These are phyloP conservation scores for Sedum album DNA, from an alignment of 164 flowering plant species.

Conservation along the genomic window DNA sequence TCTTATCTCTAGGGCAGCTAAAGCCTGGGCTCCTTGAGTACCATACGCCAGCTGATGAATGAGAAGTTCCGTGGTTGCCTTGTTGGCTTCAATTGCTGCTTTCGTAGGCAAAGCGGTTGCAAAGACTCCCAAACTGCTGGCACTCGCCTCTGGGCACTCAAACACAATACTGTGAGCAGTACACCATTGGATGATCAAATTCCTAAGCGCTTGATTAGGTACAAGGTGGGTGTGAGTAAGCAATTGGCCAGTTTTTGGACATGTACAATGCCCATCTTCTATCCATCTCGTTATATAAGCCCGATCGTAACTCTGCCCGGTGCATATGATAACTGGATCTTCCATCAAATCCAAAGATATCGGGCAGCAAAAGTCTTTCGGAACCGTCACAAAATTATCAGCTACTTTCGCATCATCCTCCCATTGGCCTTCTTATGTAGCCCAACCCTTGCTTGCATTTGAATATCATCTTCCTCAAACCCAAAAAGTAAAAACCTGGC, in stretches of 20 bases:
- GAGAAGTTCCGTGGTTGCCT: background rate
- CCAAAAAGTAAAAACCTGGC: constrained; percentile 75
- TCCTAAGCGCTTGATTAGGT: constrained; percentile 72
- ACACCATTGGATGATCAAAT: constrained; percentile 82
- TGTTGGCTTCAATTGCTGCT: constrained; percentile 8
- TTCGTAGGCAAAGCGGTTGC: background rate
- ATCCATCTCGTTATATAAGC: constrained; percentile 47
- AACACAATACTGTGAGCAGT: constrained; percentile 46
- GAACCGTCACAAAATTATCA: constrained; percentile 19
- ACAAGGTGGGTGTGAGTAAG: constrained; percentile 56
- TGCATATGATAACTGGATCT: constrained; percentile 78
- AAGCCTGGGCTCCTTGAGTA: background rate
- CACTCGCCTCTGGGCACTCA: constrained; percentile 23
- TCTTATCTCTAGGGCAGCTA: constrained; percentile 2
- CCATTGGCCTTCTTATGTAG: constrained; percentile 6
- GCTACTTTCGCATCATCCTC: background rate
- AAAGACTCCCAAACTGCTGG: background rate
- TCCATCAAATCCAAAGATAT: constrained; percentile 85
- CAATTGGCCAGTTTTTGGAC: constrained; percentile 91
- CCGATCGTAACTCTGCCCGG: constrained; percentile 97
- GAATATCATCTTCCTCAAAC: constrained; percentile 51
- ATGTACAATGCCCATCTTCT: constrained; percentile 76
- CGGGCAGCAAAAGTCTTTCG: constrained; percentile 84
- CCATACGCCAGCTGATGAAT: background rate
- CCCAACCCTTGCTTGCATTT: constrained; percentile 19